These are phyloP conservation scores for Fusarium sp. DNA, from an alignment of 2,329 filamentous ascomycete species.

Conservation along the genomic window DNA sequence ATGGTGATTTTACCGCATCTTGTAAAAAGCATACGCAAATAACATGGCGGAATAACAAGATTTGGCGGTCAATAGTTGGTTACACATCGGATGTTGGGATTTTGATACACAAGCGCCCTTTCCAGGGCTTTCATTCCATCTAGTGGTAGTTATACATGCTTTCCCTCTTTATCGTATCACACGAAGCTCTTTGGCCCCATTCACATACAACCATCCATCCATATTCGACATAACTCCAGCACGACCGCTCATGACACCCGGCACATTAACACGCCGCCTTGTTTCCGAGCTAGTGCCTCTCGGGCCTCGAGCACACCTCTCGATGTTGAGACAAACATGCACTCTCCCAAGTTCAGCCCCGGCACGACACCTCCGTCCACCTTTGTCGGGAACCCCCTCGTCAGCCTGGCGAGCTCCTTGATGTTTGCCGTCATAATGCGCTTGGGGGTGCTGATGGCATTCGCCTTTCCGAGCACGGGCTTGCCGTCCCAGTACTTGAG, in stretches of 20 bases:
- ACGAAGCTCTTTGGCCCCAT: constrained; percentile 23
- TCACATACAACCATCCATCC: constrained; percentile 4
- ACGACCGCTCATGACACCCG: constrained; percentile 60
- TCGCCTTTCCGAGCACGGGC: constrained; percentile 75
- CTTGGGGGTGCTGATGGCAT: constrained; percentile 75
- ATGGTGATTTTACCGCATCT: constrained; percentile 43
- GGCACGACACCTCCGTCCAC: constrained; percentile 71
- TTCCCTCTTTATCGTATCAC: constrained; percentile 35
- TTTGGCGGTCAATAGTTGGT: constrained; percentile 17
- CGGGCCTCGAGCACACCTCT: constrained; percentile 79
- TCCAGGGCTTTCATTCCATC: constrained; percentile 31
- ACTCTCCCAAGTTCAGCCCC: constrained; percentile 81
- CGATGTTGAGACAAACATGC: constrained; percentile 80
- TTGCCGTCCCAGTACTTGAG: constrained; percentile 88
- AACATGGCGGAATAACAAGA: constrained; percentile 17
- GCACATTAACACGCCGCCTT: constrained; percentile 82
- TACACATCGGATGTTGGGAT: constrained; percentile 25
- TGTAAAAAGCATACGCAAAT: constrained; percentile 24
- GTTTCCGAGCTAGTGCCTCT: constrained; percentile 79
- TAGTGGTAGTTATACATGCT: constrained; percentile 40
- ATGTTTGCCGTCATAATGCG: constrained; percentile 72
- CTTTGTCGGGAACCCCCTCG: constrained; percentile 69
- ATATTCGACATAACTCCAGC: not conserved
- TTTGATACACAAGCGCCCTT: constrained; percentile 40
- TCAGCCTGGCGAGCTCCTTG: constrained; percentile 67